These are phyloP conservation scores for Microsporum ferrugineum DNA, from an alignment of 2,329 filamentous ascomycete species.

Conservation along the genomic window DNA sequence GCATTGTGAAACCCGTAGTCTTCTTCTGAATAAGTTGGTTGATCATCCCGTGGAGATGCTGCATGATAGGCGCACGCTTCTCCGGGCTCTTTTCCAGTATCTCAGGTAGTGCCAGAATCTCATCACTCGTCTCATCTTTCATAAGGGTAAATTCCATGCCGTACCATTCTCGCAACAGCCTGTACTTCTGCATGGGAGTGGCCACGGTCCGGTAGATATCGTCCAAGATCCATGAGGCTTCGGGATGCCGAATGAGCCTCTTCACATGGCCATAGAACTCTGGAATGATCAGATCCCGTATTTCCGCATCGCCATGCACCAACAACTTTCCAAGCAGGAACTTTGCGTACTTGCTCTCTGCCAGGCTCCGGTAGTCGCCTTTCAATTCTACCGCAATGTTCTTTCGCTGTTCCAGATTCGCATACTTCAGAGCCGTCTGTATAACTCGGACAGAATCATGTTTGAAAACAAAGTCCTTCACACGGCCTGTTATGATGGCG, in stretches of 20 bases:
- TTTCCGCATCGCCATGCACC: conserved; percentile 78
- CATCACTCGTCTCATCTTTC: conserved; percentile 41
- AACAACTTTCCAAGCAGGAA: conserved; percentile 93
- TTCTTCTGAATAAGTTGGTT: conserved; percentile 93
- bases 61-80: conserved; percentile 80
- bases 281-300: conserved; percentile 76
- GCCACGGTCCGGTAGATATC: conserved; percentile 88
- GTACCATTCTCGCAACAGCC: conserved; percentile 87
- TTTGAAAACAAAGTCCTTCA: conserved; percentile 96
- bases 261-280: conserved; percentile 93
- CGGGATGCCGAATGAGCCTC: conserved; percentile 87
- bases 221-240: conserved; percentile 95
- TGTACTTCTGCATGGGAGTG: conserved; percentile 72
- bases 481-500: conserved; percentile 75
- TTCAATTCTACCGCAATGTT: conserved; percentile 78
- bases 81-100: conserved; percentile 69
- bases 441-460: conserved; percentile 95
- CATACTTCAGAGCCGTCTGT: conserved; percentile 94
- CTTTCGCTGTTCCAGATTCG: conserved; percentile 69
- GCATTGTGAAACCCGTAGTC: conserved; percentile 90
- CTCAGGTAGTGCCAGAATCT: conserved; percentile 42
- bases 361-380: conserved; percentile 70
- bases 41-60: conserved; percentile 72
- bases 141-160: conserved; percentile 84
- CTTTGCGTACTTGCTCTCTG: conserved; percentile 94